Evolutionary conservation across 148 eudicot species (phyloP), one percentile per base, ranked within the genome.

Genomic region (Simmondsia chinensis): DNA sequence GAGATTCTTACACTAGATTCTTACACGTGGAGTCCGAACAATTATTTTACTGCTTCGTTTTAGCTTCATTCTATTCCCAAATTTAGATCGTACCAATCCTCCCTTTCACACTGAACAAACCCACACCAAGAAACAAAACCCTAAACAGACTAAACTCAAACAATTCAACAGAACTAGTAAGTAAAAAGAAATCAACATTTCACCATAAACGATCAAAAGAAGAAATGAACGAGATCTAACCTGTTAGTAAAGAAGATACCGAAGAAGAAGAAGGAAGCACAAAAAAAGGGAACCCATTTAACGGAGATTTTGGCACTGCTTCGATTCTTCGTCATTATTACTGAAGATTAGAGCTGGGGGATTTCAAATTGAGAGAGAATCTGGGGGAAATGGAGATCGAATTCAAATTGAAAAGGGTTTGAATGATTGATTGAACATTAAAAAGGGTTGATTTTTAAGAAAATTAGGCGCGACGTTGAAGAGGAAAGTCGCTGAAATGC

Each of bases 201-300:
- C n/a, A 52, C 44, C 61, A 46, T 19, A 47, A 33, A 13, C 42
- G 11, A 45, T 47, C n/a, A 36, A 28, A 38, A 10, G 43, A 44
- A 36, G 37, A 33, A 34, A 16, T 9, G 21, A 35, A 43, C 33
- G 3, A 25, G 16, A 35, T 17, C 46, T 21, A 23, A 82, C 91
- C 88, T 88, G 79, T 80, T 88, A 45, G 87, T 75, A 26, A 83
- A 64, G 29, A 88, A 56, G 73, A 78, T 73, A 24, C 97, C 97
- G 20, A 83, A 36, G 42, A 73, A 64, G 79, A 88, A 88, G 79
- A 66, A 83, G 15, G 49, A 68, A 30, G 75, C 29, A 41, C 79
- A 83, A 38, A 77, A 29, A 64, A 78, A 40, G 43, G 88, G 82
- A 21, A 83, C 60, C 94, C 94, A 80, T 61, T 66, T 70, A 0